Base-by-base conservation (phyloP, 352 stramenopile species). In the Phytophthora melonis region DNA sequence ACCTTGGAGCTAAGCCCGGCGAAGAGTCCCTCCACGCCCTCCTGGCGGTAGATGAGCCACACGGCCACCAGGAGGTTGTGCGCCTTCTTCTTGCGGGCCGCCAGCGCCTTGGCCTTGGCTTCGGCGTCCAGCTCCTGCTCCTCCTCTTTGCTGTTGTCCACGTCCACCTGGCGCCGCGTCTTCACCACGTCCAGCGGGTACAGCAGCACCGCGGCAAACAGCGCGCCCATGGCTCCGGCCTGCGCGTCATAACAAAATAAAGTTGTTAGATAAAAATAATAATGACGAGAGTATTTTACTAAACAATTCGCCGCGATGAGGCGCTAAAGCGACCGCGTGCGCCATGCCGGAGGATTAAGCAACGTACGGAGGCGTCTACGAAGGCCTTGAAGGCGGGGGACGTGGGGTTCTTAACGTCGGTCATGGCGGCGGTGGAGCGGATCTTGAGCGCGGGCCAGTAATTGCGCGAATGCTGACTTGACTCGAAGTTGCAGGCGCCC, bases 151-250 rank as follows among this genome's bases (percentile, higher is more conserved):
- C 67, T 80, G 39, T 83, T 58, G 60, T 80, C 66, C 30, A 89
- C 76, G 13, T 83, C 77, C 25, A 83, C 85, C 57, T 95, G 88
- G 52, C 87, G 82, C 14, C 87, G 85, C 6, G 87, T 93, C 79
- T 95, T 95, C 43, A 89, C 86, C 27, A 93, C 82, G 52, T 95
- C 88, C 68, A 95, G 68, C 23, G 88, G 88, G 54, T 93, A 93
- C 36, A 95, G 75, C 64, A 91, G 74, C 55, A 95, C 70, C 30
- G 83, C 86, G 6, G 86, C 84, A 63, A 95, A 92, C 39, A 95
- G 79, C 54, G 88, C 84, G n/a, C 88, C 88, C 78, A 93, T 87
- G 14, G 88, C 87, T 32, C 88, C 88, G 53, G 88, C 84, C 87
- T 94, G 66, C 18, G 30, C 41, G 13, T 49, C 41, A 63, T 14